phyloP scores from a whole-genome alignment of 2,329 filamentous ascomycete genomes.

The Fusarium keratoplasticum region DNA sequence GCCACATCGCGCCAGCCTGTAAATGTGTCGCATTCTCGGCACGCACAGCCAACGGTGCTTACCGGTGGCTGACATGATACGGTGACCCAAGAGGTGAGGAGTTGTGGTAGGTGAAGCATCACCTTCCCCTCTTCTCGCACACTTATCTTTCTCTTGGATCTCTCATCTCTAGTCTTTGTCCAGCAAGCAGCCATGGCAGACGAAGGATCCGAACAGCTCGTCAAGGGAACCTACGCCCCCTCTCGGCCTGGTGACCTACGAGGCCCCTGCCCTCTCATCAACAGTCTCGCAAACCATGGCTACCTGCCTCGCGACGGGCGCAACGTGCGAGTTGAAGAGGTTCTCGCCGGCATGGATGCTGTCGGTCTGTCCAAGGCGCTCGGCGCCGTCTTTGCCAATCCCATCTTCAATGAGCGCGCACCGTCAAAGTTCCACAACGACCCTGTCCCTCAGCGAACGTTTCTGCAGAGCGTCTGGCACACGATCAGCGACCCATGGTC shows the following conservation, averaged over 20 bases:
- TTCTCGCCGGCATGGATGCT: slow-evolving; percentile 29
- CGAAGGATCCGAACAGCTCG: slow-evolving; percentile 13
- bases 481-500: slow-evolving; percentile 34
- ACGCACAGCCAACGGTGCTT: slow-evolving; percentile 1
- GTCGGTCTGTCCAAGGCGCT: slow-evolving; percentile 36
- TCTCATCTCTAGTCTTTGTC: background rate
- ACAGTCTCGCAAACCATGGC: slow-evolving; percentile 41
- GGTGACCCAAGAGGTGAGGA: background rate
- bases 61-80: background rate
- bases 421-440: slow-evolving; percentile 12
- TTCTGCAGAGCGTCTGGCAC: slow-evolving; percentile 16
- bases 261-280: slow-evolving; percentile 40
- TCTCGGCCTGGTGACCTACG: slow-evolving; percentile 34
- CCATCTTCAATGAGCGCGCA: slow-evolving; percentile 36
- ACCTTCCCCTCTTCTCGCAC: background rate
- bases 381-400: slow-evolving; percentile 34
- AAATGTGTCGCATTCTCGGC: background rate
- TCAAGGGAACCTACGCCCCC: slow-evolving; percentile 30
- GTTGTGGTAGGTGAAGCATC: background rate
- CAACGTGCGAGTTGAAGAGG: slow-evolving; percentile 28
- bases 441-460: slow-evolving; percentile 3
- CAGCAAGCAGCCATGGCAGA: slow-evolving; percentile 13
- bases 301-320: slow-evolving; percentile 40
- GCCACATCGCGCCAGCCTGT: background rate
- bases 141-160: background rate